phyloP scores from a whole-genome alignment of 139 green algal genomes.

The Volvox reticuliferus region DNA sequence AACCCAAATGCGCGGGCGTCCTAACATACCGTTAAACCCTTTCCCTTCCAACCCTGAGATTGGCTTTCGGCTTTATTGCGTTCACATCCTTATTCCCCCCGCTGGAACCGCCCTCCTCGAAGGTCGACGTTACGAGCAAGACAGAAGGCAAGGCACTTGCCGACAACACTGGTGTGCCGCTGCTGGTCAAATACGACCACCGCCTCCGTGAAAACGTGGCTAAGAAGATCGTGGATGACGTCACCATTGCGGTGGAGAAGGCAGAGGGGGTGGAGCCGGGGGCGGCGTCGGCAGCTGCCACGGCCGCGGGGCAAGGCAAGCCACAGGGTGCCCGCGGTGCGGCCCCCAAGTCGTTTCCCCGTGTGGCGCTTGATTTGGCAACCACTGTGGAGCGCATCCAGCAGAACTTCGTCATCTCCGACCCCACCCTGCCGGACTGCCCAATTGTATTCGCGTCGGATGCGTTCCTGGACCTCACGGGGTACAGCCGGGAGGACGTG shows the following conservation, averaged over 20 bases:
- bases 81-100: no score
- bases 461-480: slow-evolving; percentile 93
- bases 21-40: no score
- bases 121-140: slow-evolving; percentile 95
- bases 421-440: slow-evolving; percentile 96
- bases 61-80: no score
- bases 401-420: slow-evolving; percentile 97
- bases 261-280: slow-evolving; percentile 47
- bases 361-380: slow-evolving; percentile 94
- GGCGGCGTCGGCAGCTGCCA: background rate
- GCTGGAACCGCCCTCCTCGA: no score
- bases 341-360: slow-evolving; percentile 82
- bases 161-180: slow-evolving; percentile 71
- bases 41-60: no score
- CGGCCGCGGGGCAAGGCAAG: background rate
- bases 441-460: slow-evolving; percentile 98
- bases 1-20: no score
- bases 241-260: slow-evolving; percentile 81
- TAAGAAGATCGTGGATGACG: slow-evolving; percentile 86
- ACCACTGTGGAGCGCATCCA: slow-evolving; percentile 99
- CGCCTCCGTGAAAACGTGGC: slow-evolving; percentile 84
- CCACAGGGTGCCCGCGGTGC: slow-evolving; percentile 32
- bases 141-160: slow-evolving; percentile 89
- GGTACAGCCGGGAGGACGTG: slow-evolving; percentile 95
- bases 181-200: slow-evolving; percentile 92